Conservation (phyloP, 495 filamentous ascomycete species). For the Penicillium paxilli region DNA sequence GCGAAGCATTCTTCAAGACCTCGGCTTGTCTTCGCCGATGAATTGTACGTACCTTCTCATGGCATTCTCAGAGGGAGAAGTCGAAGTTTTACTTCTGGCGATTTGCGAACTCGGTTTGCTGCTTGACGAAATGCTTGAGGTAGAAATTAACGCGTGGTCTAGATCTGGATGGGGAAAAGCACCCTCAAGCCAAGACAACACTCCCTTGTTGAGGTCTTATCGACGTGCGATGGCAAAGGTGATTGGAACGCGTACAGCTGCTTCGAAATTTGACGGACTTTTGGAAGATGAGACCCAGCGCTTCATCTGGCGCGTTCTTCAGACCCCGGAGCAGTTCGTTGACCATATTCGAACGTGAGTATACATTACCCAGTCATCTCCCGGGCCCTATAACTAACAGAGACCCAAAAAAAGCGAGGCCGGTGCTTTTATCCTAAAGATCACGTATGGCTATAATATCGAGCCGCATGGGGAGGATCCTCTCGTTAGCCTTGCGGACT, state of each 20-base stretch:
- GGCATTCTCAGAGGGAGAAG: not conserved
- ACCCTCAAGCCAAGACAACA: conserved; percentile 28
- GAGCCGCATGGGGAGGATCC: conserved; percentile 40
- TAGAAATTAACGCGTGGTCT: not conserved
- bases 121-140: not conserved
- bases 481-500: conserved; percentile 38
- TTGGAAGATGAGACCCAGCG: conserved; percentile 34
- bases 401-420: conserved; percentile 26
- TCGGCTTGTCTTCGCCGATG: conserved; percentile 29
- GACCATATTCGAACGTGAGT: conserved; percentile 36
- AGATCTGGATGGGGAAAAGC: conserved; percentile 25
- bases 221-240: conserved; percentile 34
- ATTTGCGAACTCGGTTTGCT: too few relatives aligned
- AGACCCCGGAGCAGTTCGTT: conserved; percentile 27
- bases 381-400: not conserved
- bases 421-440: conserved; percentile 47
- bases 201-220: conserved; percentile 24
- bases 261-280: conserved; percentile 26
- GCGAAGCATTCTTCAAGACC: conserved; percentile 44
- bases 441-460: conserved; percentile 49
- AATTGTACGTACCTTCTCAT: conserved; percentile 23
- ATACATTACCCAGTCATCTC: not conserved
- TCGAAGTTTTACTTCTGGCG: too few relatives aligned
- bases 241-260: conserved; percentile 27
- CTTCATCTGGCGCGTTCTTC: conserved; percentile 34